These are phyloP conservation scores for Hylodesmum podocarpum DNA, from an alignment of 306 rosid genomes.

Conservation along the genomic window DNA sequence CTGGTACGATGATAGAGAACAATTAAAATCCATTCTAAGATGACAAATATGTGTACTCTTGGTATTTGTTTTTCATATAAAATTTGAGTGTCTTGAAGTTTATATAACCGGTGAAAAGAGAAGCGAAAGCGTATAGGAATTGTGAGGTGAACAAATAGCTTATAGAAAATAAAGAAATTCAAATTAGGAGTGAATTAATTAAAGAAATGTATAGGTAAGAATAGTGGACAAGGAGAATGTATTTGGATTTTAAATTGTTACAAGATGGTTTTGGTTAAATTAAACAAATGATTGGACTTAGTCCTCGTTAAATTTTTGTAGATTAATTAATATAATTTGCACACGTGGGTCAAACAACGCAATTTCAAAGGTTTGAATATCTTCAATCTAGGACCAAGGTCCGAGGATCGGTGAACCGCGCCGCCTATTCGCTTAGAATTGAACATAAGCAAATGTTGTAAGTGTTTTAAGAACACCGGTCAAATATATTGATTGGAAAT, in stretches of 20 bases:
- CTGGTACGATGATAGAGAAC: not conserved
- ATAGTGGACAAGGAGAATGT: constrained; percentile 23
- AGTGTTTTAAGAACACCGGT: no score
- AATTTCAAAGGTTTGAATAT: not conserved
- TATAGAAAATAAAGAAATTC: not conserved
- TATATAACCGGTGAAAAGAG: not conserved
- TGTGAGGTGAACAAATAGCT: not conserved
- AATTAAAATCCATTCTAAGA: constrained; percentile 26
- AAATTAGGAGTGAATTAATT: not conserved
- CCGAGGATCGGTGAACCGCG: not conserved
- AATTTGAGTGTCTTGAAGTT: not conserved
- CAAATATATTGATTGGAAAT: no score
- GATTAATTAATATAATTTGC: not conserved
- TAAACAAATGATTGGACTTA: not conserved
- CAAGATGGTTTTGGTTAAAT: not conserved
- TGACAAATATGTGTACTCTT: not conserved
- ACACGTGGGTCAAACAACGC: constrained; percentile 21
- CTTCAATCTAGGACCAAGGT: not conserved
- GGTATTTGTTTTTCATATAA: not conserved
- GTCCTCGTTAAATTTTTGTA: not conserved
- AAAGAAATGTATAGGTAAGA: not conserved
- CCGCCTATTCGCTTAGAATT: not conserved
- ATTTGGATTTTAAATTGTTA: not conserved
- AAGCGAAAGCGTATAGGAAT: not conserved
- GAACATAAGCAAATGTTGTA: no score